phyloP scores from a whole-genome alignment of 139 green algal species.

The Chlamydomonas urium region DNA sequence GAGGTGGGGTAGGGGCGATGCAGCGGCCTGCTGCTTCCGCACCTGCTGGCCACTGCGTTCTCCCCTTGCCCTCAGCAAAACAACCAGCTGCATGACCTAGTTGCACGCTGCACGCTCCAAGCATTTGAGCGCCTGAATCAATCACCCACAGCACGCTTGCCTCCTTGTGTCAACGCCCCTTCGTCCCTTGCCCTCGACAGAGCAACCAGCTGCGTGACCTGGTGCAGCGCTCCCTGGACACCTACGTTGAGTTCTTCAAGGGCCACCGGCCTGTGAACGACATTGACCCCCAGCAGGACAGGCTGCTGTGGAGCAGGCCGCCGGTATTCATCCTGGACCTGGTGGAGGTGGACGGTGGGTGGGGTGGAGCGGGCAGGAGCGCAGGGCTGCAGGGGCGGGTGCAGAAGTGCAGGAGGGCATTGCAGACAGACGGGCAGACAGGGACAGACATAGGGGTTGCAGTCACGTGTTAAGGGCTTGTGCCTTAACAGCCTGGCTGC shows the following conservation, averaged over 20 bases:
- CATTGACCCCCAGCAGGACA: constrained; percentile 51
- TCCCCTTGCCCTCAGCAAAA: constrained; percentile 35
- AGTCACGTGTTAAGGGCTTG: too few species aligned
- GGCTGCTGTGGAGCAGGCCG: constrained; percentile 39
- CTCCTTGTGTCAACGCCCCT: too few species aligned
- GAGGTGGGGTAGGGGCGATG: too few species aligned
- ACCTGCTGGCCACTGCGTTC: too few species aligned
- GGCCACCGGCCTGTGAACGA: constrained; percentile 32
- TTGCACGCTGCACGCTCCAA: constrained; percentile 40
- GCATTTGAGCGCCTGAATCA: too few species aligned
- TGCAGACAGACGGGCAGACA: too few species aligned
- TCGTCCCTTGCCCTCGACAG: constrained; percentile 34
- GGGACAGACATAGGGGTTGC: too few species aligned
- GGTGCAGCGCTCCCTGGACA: constrained; percentile 46
- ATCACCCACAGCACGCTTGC: too few species aligned
- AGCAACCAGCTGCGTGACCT: constrained; percentile 67
- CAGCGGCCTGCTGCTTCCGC: too few species aligned
- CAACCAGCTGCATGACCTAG: constrained; percentile 67
- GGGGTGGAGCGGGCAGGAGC: background rate
- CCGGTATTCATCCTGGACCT: constrained; percentile 61
- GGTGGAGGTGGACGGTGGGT: constrained; percentile 36
- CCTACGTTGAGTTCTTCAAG: constrained; percentile 52
- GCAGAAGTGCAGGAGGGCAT: too few species aligned
- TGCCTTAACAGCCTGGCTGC: too few species aligned
- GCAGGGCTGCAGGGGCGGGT: background rate